phyloP scores from a whole-genome alignment of 371 early-diverging fungal species.

The Lichtheimia ornata region DNA sequence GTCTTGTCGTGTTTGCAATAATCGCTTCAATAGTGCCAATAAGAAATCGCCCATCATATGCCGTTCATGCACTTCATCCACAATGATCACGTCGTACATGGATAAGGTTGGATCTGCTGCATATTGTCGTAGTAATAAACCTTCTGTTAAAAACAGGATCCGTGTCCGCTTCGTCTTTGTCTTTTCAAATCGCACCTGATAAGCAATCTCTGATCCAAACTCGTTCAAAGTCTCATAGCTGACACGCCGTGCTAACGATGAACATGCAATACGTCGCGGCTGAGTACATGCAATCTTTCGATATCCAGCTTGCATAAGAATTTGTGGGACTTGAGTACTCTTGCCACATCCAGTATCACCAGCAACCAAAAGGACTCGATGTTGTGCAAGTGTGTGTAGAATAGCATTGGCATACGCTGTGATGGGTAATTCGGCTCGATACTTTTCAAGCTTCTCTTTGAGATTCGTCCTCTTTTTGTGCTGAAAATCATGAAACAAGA shows the following conservation, averaged over 20 bases:
- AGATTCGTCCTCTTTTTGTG: constrained; percentile 42
- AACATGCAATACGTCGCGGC: constrained; percentile 91
- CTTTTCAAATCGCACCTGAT: constrained; percentile 73
- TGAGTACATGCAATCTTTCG: constrained; percentile 89
- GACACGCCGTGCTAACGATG: constrained; percentile 83
- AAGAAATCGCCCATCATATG: constrained; percentile 67
- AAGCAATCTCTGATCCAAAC: constrained; percentile 70
- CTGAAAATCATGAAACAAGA: constrained; percentile 61
- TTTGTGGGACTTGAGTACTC: constrained; percentile 84
- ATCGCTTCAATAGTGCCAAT: constrained; percentile 56
- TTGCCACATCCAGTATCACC: constrained; percentile 89
- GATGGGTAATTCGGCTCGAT: constrained; percentile 57
- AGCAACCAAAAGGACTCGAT: constrained; percentile 63
- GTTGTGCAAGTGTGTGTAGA: constrained; percentile 50
- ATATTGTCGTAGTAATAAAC: constrained; percentile 66
- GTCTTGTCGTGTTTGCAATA: constrained; percentile 40
- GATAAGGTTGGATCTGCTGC: constrained; percentile 56
- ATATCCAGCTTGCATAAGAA: constrained; percentile 70
- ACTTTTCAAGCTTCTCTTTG: constrained; percentile 55
- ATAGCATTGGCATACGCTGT: constrained; percentile 63
- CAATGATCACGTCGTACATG: constrained; percentile 65
- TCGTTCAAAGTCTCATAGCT: constrained; percentile 64
- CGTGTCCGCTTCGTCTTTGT: constrained; percentile 61
- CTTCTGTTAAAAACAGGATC: constrained; percentile 68
- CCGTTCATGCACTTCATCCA: constrained; percentile 80